Evolutionary conservation across 495 filamentous ascomycete species (phyloP), one percentile per base, ranked within the genome.

Genomic region (Penicillium pancosmium): DNA sequence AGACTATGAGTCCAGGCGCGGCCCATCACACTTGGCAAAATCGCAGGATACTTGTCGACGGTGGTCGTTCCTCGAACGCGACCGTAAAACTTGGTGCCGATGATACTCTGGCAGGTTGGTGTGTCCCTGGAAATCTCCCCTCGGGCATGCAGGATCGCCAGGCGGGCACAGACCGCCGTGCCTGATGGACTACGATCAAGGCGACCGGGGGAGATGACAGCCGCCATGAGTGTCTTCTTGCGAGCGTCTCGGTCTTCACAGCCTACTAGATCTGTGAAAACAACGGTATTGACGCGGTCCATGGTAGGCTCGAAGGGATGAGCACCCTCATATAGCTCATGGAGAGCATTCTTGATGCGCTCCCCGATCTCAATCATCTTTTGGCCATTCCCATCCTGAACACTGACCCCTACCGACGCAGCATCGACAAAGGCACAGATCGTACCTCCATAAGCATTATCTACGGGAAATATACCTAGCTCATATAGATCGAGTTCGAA

Each of bases 371-470:
- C 21, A 8, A 57, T 36, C 35, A 57, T 43, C 15, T 52, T 25
- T 21, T 57, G 19, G 36, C 27, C 55, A 18, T 58, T 13, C 12
- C 38, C 25, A 5, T 31, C 15, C 12, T 52, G 7, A 21, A 52
- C 19, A 15, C 18, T 52, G n/a, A 58, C 19, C 4, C 18, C 49
- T 8, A 52, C 18, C 0, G 23, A 47, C 5, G 27, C 27, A 11
- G 23, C 27, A 36, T 58, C 49, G 4, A 58, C 55, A 47, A 58
- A 52, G 3, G 55, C 55, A 36, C 49, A 52, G 15, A 58, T 43
- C 25, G 52, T 36, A 12, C 55, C 55, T 1, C 55, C 55, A 13
- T 23, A 52, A 18, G 49, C 55, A 25, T 52, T 52, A 46, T 58
- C 55, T 7, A 51, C 18, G 2, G 25, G 12, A n/a, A 58, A 1